Base-by-base conservation (phyloP, 495 filamentous ascomycete species). In the Evernia prunastri region DNA sequence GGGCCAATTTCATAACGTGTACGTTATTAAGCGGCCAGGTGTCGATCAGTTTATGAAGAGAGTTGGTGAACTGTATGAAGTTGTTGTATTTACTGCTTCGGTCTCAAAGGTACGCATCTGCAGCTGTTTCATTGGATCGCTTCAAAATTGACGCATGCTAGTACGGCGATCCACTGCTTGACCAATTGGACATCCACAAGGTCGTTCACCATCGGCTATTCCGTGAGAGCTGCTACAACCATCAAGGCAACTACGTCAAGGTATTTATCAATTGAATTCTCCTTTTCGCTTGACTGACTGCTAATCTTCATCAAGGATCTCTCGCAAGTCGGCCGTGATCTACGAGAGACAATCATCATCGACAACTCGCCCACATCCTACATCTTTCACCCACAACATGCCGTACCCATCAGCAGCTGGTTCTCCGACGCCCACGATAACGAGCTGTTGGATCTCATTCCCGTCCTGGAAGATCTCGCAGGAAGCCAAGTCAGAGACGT, bases 381-480 rank as follows among this genome's bases (percentile, higher is more conserved):
- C 77, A 97, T 97, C 71, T 99, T 99, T 81, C 94, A 99, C 70
- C 94, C 95, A 18, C 93, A 99, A 79, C 94, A 99, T 75, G 94
- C 94, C 63, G 94, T 99, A 54, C 94, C 94, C 29, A 99, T 99
- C 78, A 97, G 93, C 83, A 97, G 93, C 82, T 99, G 94, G 94
- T 99, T 99, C 80, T 97, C 92, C 71, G 94, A 99, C 78, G 94
- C 95, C 63, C 94, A 99, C 77, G 94, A 99, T 79, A 99, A 99
- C 76, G 94, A 99, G 81, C 84, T 99, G 64, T 82, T 99, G 70
- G 94, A 99, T 73, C 81, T 99, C 66, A 99, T 99, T 72, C 94
- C 94, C 27, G 94, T 99, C 68, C 90, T 99, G 69, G 95, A 97
- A 81, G 94, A 99, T 78, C 84, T 99, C 68, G 93, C 94, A 61